A percentile compares a stretch with the other conserved stretches of the same genome.
Conservation (phyloP, 805 yeast genomes). For the Vanderwaltozyma tropicalis region DNA sequence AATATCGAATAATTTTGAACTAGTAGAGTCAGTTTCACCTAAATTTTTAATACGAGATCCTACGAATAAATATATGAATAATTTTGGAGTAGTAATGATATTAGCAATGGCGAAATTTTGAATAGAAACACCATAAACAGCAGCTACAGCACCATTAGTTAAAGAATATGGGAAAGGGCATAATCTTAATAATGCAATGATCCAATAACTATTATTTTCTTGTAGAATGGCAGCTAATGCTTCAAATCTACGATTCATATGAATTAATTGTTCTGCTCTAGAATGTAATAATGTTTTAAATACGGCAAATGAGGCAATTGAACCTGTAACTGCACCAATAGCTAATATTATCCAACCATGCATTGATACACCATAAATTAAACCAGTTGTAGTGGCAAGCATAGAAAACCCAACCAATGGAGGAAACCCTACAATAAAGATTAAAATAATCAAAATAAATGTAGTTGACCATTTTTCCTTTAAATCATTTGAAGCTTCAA, state of each 20-base stretch:
- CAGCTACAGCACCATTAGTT: conserved; percentile 85
- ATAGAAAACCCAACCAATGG: conserved; percentile 80
- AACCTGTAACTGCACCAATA: conserved; percentile 58
- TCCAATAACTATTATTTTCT: conserved; percentile 55
- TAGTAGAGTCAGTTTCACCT: conserved; percentile 45
- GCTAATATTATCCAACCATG: conserved; percentile 74
- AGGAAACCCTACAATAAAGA: conserved; percentile 74
- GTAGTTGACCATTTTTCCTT: conserved; percentile 32
- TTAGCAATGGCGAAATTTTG: conserved; percentile 61
- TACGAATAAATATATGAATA: conserved; percentile 62
- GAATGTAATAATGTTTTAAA: conserved; percentile 50
- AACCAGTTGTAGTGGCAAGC: conserved; percentile 57
- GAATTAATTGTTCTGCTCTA: conserved; percentile 51
- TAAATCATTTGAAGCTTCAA: conserved; percentile 38
- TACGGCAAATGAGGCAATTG: conserved; percentile 58
- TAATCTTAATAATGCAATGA: conserved; percentile 63
- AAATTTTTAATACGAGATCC: conserved; percentile 66
- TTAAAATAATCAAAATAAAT: conserved; percentile 38
- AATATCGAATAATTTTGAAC: conserved; percentile 50
- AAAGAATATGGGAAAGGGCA: conserved; percentile 92
- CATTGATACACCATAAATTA: conserved; percentile 66
- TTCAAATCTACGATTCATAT: conserved; percentile 51
- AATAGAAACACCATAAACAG: conserved; percentile 65
- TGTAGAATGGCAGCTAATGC: conserved; percentile 66
- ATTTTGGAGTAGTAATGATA: conserved; percentile 68